These are phyloP conservation scores for Pseudofabraea citricarpa DNA, from an alignment of 2,329 filamentous ascomycete genomes.

Conservation along the genomic window DNA sequence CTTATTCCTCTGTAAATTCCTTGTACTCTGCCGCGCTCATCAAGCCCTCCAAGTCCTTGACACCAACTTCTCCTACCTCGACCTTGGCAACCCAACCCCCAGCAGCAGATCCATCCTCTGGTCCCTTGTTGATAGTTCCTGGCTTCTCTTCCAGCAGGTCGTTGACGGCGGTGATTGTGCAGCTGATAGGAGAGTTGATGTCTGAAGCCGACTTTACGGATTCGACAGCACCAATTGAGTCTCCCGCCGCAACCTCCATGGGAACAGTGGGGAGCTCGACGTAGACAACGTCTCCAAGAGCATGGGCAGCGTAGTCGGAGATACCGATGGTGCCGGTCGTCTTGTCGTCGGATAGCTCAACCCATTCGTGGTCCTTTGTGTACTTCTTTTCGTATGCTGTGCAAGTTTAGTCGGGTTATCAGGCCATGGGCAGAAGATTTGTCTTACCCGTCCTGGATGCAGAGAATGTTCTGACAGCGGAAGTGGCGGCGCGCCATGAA, in stretches of 20 bases:
- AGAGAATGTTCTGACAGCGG: conserved; percentile 41
- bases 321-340: conserved; percentile 82
- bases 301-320: conserved; percentile 83
- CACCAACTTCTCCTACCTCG: conserved; percentile 61
- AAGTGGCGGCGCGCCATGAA: conserved; percentile 23
- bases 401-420: conserved; percentile 9
- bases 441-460: conserved; percentile 36
- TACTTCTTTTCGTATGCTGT: conserved; percentile 61
- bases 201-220: conserved; percentile 98
- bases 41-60: conserved; percentile 66
- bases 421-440: conserved; percentile 4
- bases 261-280: conserved; percentile 82
- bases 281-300: conserved; percentile 94
- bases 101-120: conserved; percentile 67
- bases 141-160: conserved; percentile 75
- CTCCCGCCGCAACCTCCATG: conserved; percentile 66
- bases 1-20: conserved; percentile 51
- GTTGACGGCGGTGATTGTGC: conserved; percentile 74
- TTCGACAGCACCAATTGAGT: conserved; percentile 90
- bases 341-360: conserved; percentile 78
- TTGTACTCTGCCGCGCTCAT: conserved; percentile 79
- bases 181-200: conserved; percentile 83
- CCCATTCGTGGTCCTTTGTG: conserved; percentile 98
- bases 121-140: conserved; percentile 79
- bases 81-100: conserved; percentile 95